Percentiles rank a stretch among this genome's conserved stretches.
Evolutionary conservation across 495 filamentous ascomycete species (phyloP).

Genomic region (Acidiella bohemica): DNA sequence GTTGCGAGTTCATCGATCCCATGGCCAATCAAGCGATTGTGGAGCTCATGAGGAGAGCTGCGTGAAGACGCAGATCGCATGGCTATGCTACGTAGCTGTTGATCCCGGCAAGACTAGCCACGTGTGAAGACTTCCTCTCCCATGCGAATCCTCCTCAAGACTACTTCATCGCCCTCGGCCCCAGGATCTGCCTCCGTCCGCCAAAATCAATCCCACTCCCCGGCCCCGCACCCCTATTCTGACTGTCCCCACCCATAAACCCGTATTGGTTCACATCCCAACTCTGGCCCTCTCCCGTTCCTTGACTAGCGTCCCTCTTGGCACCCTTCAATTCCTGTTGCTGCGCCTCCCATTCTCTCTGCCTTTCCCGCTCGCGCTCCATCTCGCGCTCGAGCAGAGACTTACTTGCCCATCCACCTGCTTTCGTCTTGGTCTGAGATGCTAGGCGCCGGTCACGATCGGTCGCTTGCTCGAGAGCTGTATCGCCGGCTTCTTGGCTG

Average conservation of each 20-base stretch:
- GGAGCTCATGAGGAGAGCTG: slow-evolving; percentile 1
- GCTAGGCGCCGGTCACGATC: slow-evolving; percentile 53
- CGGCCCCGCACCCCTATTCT: slow-evolving; percentile 27
- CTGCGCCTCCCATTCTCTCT: slow-evolving; percentile 89
- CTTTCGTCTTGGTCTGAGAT: slow-evolving; percentile 54
- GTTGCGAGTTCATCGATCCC: slow-evolving; percentile 28
- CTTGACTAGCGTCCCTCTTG: slow-evolving; percentile 33
- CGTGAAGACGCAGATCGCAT: no score
- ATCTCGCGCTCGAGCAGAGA: slow-evolving; percentile 87
- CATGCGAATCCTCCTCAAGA: no score
- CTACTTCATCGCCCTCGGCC: slow-evolving; percentile 15
- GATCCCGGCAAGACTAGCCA: no score
- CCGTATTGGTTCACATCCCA: slow-evolving; percentile 90
- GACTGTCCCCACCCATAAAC: slow-evolving; percentile 69
- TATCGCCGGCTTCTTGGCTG: slow-evolving; percentile 45
- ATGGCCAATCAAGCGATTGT: slow-evolving; percentile 4
- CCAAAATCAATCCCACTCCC: slow-evolving; percentile 19
- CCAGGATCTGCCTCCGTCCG: slow-evolving; percentile 20
- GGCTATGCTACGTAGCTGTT: no score
- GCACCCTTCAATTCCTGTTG: slow-evolving; percentile 52
- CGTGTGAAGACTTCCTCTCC: no score
- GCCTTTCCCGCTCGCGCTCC: slow-evolving; percentile 85
- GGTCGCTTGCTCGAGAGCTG: slow-evolving; percentile 45
- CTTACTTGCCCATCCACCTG: slow-evolving; percentile 63
- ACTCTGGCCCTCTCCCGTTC: slow-evolving; percentile 36